Evolutionary conservation across 768 basidiomycete genomes (phyloP).

Genomic region (Lentinula guzmanii): DNA sequence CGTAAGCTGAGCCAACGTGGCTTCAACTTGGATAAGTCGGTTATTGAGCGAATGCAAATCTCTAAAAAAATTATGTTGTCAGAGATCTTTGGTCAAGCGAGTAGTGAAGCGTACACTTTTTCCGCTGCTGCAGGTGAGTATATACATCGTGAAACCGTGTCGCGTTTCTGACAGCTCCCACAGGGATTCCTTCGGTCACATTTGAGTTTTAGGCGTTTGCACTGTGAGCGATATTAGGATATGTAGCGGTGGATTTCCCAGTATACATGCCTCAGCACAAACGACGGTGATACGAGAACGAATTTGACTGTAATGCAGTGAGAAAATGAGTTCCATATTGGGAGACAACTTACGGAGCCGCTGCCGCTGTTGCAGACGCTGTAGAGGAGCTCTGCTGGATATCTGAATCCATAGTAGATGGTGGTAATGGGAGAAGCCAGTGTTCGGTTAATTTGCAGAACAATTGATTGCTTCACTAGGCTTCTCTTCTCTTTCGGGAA

Average conservation of each 20-base stretch:
- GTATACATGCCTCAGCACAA: constrained; percentile 62
- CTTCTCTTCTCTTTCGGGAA: not conserved
- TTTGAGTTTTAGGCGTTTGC: constrained; percentile 83
- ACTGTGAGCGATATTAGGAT: constrained; percentile 36
- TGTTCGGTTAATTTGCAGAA: not conserved
- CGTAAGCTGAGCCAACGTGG: constrained; percentile 45
- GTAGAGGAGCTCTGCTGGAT: not conserved
- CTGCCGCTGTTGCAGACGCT: not conserved
- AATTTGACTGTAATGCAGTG: constrained; percentile 40
- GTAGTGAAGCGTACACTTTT: constrained; percentile 57
- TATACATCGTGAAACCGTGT: constrained; percentile 64
- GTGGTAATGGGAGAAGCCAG: constrained; percentile 1
- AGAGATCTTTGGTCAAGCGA: not conserved
- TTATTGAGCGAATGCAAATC: constrained; percentile 84
- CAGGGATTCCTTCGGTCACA: constrained; percentile 79
- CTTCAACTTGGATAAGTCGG: constrained; percentile 66
- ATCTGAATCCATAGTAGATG: constrained; percentile 6
- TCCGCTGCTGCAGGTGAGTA: constrained; percentile 81
- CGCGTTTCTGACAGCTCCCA: constrained; percentile 72
- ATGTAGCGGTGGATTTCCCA: not conserved
- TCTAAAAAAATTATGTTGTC: constrained; percentile 23
- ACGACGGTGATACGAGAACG: constrained; percentile 77
- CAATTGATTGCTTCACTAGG: not conserved
- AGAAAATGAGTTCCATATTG: not conserved
- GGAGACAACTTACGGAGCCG: not conserved